Percentiles rank a stretch among this genome's conserved stretches.
Conservation (phyloP, 2,329 filamentous ascomycete genomes). For the Talaromyces islandicus region DNA sequence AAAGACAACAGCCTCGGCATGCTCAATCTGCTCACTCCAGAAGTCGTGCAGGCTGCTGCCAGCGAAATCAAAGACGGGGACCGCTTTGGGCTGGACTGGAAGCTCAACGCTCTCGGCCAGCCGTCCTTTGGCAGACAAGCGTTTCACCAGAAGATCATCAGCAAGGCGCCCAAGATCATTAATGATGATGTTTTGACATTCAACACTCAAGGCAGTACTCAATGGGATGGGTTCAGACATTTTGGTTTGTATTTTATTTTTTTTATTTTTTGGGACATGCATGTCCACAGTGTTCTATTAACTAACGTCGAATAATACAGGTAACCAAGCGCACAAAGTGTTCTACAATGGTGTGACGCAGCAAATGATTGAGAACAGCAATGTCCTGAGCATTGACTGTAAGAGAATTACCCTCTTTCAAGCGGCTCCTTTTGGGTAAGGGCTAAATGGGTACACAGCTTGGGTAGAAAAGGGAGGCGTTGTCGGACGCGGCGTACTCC, state of each 20-base stretch:
- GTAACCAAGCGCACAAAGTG: slow-evolving; percentile 35
- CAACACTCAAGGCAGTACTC: slow-evolving; percentile 54
- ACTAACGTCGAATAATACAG: slow-evolving; percentile 15
- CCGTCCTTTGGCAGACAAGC: slow-evolving; percentile 52
- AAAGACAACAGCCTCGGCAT: slow-evolving; percentile 54
- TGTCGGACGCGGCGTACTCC: slow-evolving; percentile 43
- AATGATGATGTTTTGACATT: slow-evolving; percentile 58
- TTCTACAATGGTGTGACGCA: slow-evolving; percentile 40
- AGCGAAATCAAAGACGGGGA: slow-evolving; percentile 51
- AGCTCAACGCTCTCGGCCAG: slow-evolving; percentile 49
- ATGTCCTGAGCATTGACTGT: slow-evolving; percentile 39
- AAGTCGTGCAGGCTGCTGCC: slow-evolving; percentile 45
- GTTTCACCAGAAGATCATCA: slow-evolving; percentile 50
- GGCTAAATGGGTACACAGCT: slow-evolving; percentile 16
- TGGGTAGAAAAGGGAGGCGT: slow-evolving; percentile 36
- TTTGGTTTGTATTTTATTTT: slow-evolving; percentile 22
- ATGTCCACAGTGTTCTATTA: background rate
- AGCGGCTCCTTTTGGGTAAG: background rate
- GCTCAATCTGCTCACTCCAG: slow-evolving; percentile 55
- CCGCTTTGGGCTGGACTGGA: slow-evolving; percentile 55
- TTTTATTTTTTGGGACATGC: too few relatives aligned
- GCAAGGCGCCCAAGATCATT: slow-evolving; percentile 47
- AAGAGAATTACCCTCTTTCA: background rate
- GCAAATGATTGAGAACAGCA: slow-evolving; percentile 29
- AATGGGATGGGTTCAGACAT: slow-evolving; percentile 43